These are phyloP conservation scores for Arthromyces matolae DNA, from an alignment of 768 basidiomycete species.

Conservation along the genomic window DNA sequence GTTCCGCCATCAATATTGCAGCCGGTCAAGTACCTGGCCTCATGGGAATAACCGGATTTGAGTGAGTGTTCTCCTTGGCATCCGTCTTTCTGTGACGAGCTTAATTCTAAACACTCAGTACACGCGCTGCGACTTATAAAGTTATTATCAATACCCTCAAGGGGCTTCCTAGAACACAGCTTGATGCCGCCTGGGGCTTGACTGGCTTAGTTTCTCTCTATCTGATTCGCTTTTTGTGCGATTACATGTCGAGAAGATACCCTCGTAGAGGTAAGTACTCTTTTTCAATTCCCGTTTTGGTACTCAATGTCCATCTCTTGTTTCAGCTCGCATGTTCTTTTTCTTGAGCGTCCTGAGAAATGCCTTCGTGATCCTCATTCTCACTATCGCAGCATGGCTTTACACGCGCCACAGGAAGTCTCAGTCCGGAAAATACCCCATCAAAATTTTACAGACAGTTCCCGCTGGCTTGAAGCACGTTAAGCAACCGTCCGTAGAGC, in stretches of 20 bases:
- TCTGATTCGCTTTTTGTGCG: slow-evolving; percentile 56
- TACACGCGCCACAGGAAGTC: slow-evolving; percentile 64
- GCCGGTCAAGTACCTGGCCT: slow-evolving; percentile 85
- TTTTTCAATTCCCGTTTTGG: neutral
- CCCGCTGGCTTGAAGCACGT: slow-evolving; percentile 78
- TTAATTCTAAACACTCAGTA: slow-evolving; percentile 43
- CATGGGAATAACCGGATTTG: slow-evolving; percentile 82
- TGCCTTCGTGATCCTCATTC: slow-evolving; percentile 83
- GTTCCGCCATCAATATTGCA: slow-evolving; percentile 91
- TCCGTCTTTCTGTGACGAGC: slow-evolving; percentile 6
- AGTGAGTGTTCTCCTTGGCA: slow-evolving; percentile 41
- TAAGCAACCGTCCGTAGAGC: slow-evolving; percentile 36
- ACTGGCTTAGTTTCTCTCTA: slow-evolving; percentile 71
- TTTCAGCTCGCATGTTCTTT: slow-evolving; percentile 67
- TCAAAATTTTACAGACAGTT: slow-evolving; percentile 79
- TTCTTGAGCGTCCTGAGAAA: slow-evolving; percentile 76
- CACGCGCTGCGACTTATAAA: slow-evolving; percentile 76
- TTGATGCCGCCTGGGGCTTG: slow-evolving; percentile 91
- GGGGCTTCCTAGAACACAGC: slow-evolving; percentile 61
- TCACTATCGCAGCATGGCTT: slow-evolving; percentile 86
- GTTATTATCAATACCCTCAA: slow-evolving; percentile 95
- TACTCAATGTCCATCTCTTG: neutral
- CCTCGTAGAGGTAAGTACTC: slow-evolving; percentile 53
- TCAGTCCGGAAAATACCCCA: slow-evolving; percentile 67
- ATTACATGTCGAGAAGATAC: slow-evolving; percentile 47